Base-by-base conservation (phyloP, 306 rosid species). In the Vigna trinervia region DNA sequence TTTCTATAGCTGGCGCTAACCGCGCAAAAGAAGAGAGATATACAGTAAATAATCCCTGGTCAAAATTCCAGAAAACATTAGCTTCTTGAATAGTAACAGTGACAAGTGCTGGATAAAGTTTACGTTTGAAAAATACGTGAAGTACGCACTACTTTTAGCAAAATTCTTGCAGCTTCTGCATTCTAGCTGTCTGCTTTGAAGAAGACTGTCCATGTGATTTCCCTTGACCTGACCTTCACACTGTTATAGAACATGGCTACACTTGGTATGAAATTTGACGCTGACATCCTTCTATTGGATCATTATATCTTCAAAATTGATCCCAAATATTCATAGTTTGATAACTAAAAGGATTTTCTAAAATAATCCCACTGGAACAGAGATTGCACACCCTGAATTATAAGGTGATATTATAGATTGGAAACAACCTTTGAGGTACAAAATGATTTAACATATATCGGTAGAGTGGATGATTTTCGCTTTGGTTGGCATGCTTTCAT, bases 241-340 rank as follows among this genome's bases (percentile, higher is more conserved):
- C 80, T 76, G 19, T 59, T 80, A 32, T 53, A 75, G 34, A 84
- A 63, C 61, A 79, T 69, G 81, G 45, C 81, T 60, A 68, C 43
- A 6, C 58, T 68, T 39, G 6, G 57, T 20, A 43, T 43, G 10
- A 53, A 48, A 4, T 45, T 8, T 48, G 23, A 19, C 50, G 26
- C 65, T 70, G 38, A 69, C 68, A 64, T 12, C 43, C 60, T 20
- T 77, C 15, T 48, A 13, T 57, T 36, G 7, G 28, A 48, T 48
- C 52, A 51, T 66, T 14, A 50, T 4, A 78, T 11, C 14, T 47
- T n/a, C 23, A 47, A 77, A 71, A 2, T 56, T 71, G 10, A 38
- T 0, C 20, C 59, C 47, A 28, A 74, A 34, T 74, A 62, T 39
- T 56, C 14, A 26, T 23, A 52, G 34, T 76, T 76, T 20, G 45